Evolutionary conservation across 1,139 yeast genomes (phyloP).

Genomic region (Pichia sp.): DNA sequence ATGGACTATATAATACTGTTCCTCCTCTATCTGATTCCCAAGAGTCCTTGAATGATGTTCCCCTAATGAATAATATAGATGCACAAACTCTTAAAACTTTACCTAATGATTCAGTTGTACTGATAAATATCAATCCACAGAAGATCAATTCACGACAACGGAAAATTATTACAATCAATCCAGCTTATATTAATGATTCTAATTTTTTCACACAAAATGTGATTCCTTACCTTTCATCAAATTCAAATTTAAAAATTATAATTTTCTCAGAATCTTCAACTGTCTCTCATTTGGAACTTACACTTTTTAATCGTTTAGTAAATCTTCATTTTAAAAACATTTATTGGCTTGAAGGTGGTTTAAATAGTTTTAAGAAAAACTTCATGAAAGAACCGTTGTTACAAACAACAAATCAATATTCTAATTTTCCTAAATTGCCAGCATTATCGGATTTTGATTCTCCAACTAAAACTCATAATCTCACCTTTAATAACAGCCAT

Average conservation of each 20-base stretch:
- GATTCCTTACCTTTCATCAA: constrained; percentile 5
- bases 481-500: too few species aligned
- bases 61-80: constrained; percentile 1
- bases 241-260: constrained; percentile 6
- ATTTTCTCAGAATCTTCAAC: constrained; percentile 10
- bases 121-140: constrained; percentile 7
- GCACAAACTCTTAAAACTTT: constrained; percentile 1
- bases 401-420: background rate
- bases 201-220: constrained; percentile 1
- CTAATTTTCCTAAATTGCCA: background rate
- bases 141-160: constrained; percentile 5
- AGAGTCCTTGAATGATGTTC: background rate
- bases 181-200: constrained; percentile 1
- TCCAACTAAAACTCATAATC: too few species aligned
- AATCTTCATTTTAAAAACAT: constrained; percentile 1
- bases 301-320: background rate
- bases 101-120: background rate
- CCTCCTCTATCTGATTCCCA: background rate
- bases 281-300: constrained; percentile 5
- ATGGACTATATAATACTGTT: too few species aligned
- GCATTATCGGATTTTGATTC: background rate
- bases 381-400: background rate
- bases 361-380: constrained; percentile 7
- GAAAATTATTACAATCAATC: constrained; percentile 6
- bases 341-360: constrained; percentile 16